Evolutionary conservation across 306 rosid species (phyloP), one percentile per base, ranked within the genome.

Genomic region (Canavalia ensiformis): DNA sequence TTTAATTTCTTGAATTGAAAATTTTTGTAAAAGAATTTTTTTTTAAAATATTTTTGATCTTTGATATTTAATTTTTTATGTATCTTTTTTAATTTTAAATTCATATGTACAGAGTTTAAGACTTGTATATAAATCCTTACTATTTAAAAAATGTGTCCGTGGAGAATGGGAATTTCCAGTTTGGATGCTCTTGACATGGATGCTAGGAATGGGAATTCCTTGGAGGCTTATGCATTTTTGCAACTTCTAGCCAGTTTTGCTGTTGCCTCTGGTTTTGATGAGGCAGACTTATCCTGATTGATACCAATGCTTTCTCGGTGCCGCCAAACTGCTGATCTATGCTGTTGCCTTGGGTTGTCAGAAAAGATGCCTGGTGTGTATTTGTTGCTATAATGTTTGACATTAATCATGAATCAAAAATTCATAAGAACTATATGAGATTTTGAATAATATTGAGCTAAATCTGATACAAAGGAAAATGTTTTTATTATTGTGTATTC

Each of bases 151-250:
- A 18, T 18, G 25, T 18, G 25, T 18, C 25, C 25, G 25, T 78
- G 97, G 90, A 84, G 91, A 88, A 71, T 96, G 99, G 99, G 93
- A 93, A 60, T 98, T 18, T 18, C 99, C 12, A 96, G 82, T 85
- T 82, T 96, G 84, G 98, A 92, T 62, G 83, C 90, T 65, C 97
- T 96, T 77, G 98, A 96, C 87, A 84, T 93, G 82, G 99, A 96
- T 88, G 99, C 93, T 68, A 88, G 93, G 90, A 90, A 92, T 71
- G 99, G 99, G 78, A 96, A 93, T 89, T 93, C 98, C 68, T 67
- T 96, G 71, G 97, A 96, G 90, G 99, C 99, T 88, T 98, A 96
- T 84, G 99, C 98, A 25, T 96, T 96, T 88, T 88, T 96, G 89
- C 99, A 96, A 86, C 98, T 96, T 75, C 82, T 95, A 11, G 96